phyloP scores from a whole-genome alignment of 75 land plant genomes.

The Cupressus sempervirens region DNA sequence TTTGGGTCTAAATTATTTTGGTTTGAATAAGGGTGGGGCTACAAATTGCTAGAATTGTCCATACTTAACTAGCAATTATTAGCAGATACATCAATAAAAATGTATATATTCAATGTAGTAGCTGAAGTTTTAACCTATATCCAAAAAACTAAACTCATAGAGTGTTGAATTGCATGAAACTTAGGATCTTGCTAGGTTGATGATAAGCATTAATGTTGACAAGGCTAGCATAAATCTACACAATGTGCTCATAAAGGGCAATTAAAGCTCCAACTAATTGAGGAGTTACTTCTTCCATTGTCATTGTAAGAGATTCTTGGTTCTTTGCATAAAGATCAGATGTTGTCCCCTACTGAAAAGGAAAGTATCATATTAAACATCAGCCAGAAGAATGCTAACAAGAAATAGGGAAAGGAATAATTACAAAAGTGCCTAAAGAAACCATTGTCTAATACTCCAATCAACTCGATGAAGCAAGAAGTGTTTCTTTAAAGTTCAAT shows the following conservation, averaged over 20 bases:
- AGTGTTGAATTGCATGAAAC: background rate
- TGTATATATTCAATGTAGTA: background rate
- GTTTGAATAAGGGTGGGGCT: background rate
- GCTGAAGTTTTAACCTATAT: background rate
- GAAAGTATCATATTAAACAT: background rate
- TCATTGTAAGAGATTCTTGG: slow-evolving; percentile 85
- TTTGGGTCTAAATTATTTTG: no score
- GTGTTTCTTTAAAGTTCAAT: no score
- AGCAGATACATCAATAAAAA: background rate
- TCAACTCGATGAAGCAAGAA: no score
- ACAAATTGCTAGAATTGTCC: background rate
- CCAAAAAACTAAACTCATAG: background rate
- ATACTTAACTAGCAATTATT: background rate
- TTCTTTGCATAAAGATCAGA: slow-evolving; percentile 88
- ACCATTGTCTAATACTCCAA: no score
- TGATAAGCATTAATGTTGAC: slow-evolving; percentile 96
- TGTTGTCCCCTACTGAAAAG: slow-evolving; percentile 71
- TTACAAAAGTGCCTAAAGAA: background rate
- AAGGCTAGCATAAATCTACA: slow-evolving; percentile 81
- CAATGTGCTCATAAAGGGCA: no score
- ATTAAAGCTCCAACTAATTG: no score
- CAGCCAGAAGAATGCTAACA: background rate
- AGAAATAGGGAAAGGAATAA: background rate
- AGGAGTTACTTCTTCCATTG: no score
- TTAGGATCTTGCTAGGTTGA: slow-evolving; percentile 71